Conservation (phyloP, 2,329 filamentous ascomycete species). For the Stachybotrys echinatus region DNA sequence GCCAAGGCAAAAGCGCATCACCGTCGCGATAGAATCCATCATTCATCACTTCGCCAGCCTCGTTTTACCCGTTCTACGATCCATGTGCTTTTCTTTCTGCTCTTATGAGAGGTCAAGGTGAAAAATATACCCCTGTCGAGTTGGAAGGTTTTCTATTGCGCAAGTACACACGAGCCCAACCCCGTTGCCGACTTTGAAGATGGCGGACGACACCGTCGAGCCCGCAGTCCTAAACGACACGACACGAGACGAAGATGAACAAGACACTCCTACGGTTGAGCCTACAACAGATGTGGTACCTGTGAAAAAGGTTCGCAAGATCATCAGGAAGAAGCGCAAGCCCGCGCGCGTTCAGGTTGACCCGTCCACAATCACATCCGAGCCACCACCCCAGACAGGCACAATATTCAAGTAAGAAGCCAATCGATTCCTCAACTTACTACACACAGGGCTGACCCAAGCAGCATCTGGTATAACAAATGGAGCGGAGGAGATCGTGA, state of each 20-base stretch:
- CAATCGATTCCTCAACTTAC: slow-evolving; percentile 26
- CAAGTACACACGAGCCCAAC: too few species aligned
- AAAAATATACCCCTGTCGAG: too few species aligned
- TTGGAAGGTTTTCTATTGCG: too few species aligned
- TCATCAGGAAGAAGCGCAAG: slow-evolving; percentile 77
- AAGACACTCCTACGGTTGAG: background rate
- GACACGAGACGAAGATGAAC: background rate
- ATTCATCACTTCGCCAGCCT: background rate
- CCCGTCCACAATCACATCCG: slow-evolving; percentile 72
- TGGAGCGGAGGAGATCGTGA: slow-evolving; percentile 95
- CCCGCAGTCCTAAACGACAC: background rate
- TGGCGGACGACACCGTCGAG: background rate
- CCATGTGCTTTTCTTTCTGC: too few species aligned
- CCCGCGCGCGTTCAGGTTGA: slow-evolving; percentile 91
- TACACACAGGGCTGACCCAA: slow-evolving; percentile 2
- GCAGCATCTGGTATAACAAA: slow-evolving; percentile 87
- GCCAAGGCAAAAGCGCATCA: background rate
- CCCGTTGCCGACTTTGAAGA: background rate
- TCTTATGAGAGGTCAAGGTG: too few species aligned
- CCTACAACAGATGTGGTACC: background rate
- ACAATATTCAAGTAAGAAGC: slow-evolving; percentile 73
- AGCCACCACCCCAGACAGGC: slow-evolving; percentile 86
- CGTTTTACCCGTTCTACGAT: background rate
- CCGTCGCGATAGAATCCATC: background rate
- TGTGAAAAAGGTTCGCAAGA: slow-evolving; percentile 44